These are phyloP conservation scores for Cinnamomum micranthum DNA, from an alignment of 164 flowering plant genomes.

Conservation along the genomic window DNA sequence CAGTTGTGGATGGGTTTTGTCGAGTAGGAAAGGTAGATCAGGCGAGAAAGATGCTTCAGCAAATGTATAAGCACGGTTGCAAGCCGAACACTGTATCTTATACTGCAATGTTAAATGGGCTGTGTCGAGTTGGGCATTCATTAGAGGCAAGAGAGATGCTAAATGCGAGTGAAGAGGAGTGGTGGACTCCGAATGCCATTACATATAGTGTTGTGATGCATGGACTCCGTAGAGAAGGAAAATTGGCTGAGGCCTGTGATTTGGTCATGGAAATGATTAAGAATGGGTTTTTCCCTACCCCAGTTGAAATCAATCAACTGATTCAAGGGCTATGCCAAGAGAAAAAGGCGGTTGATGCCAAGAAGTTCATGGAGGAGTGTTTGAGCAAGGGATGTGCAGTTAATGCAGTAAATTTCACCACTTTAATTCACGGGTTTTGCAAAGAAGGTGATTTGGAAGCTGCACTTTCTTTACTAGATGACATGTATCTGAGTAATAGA, in stretches of 20 bases:
- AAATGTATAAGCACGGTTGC: conserved; percentile 77
- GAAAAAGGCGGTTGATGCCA: conserved; percentile 54
- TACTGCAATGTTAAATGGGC: conserved; percentile 76
- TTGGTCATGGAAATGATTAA: conserved; percentile 61
- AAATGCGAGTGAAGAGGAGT: conserved; percentile 62
- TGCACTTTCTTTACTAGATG: conserved; percentile 83
- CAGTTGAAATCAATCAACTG: conserved; percentile 74
- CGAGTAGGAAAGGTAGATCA: conserved; percentile 57
- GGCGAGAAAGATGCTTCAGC: conserved; percentile 73
- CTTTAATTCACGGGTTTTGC: conserved; percentile 85
- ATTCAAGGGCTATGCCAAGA: conserved; percentile 63
- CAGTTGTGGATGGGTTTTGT: conserved; percentile 75
- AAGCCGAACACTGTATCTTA: conserved; percentile 82
- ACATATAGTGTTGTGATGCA: conserved; percentile 83
- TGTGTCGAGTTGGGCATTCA: conserved; percentile 65
- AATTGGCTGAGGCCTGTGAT: conserved; percentile 69
- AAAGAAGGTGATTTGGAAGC: conserved; percentile 58
- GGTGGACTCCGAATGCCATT: conserved; percentile 91
- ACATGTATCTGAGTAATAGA: conserved; percentile 82
- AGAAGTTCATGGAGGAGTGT: conserved; percentile 71
- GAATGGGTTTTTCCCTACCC: conserved; percentile 65
- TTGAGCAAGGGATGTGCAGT: conserved; percentile 70
- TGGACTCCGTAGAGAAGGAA: conserved; percentile 82
- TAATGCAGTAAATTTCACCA: conserved; percentile 74
- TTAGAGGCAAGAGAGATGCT: conserved; percentile 81